Base-by-base conservation (phyloP, 2,329 filamentous ascomycete species). In the Colletotrichum tropicicola region DNA sequence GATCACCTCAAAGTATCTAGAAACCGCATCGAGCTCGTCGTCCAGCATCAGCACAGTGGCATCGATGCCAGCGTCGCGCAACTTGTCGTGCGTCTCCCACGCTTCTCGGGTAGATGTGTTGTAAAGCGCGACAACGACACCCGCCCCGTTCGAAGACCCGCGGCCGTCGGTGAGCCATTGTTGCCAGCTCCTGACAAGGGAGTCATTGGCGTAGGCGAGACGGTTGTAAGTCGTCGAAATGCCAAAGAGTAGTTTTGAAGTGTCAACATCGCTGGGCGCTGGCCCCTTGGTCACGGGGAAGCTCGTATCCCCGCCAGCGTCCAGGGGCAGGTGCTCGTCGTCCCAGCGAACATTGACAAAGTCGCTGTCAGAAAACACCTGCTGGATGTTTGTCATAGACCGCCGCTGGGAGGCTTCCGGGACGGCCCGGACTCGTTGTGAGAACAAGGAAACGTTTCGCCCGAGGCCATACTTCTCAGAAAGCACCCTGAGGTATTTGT, bases 161-260 rank as follows among this genome's bases (percentile, higher is more conserved):
- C 73, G 73, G 4, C 79, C 78, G 45, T 80, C 73, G 0, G 82
- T 82, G 59, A 84, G 74, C 81, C 80, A 84, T 3, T 81, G 74
- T 37, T 78, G 73, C 82, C 82, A 84, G 61, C 79, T 77, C 43
- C 73, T 73, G 6, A 83, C 68, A 43, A 82, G 70, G 9, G 78
- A 75, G 59, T 75, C 76, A 54, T 82, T 75, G 9, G 75, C 70
- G 44, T 77, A 75, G 2, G 72, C 71, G 28, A 84, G 71, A 5
- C 80, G 76, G 15, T 74, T 72, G 58, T 78, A 82, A 12, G 79
- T 81, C 0, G 81, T 81, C 10, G 73, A 73, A 43, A 77, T 69
- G 13, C 72, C 74, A 32, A 78, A 72, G 4, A 77, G 59, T 23
- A 78, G 49, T 2, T 74, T 69, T 0, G 81, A 80, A 0, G 77